These are phyloP conservation scores for Nasturtium officinale DNA, from an alignment of 345 rosid species.

Conservation along the genomic window DNA sequence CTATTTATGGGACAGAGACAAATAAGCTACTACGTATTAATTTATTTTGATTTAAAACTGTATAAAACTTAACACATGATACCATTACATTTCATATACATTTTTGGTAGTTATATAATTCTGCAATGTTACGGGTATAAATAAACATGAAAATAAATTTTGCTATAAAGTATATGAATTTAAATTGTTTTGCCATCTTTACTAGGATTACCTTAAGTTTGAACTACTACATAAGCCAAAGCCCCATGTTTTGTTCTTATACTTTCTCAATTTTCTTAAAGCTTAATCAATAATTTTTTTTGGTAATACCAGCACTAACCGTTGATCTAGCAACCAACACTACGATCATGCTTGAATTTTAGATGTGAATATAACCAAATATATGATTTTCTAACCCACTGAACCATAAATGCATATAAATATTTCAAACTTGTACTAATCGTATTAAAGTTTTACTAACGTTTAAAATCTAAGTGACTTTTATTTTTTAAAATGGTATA, in stretches of 20 bases:
- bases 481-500: neutral
- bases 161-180: neutral
- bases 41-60: too few species aligned
- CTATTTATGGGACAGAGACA: too few species aligned
- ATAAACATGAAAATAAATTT: neutral
- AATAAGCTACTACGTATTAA: too few species aligned
- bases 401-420: neutral
- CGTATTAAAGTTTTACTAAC: neutral
- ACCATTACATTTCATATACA: too few species aligned
- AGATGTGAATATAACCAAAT: conserved; percentile 7
- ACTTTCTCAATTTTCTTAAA: neutral
- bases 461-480: neutral
- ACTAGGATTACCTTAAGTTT: neutral
- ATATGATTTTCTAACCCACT: neutral
- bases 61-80: too few species aligned
- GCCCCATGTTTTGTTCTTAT: neutral
- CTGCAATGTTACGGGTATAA: neutral
- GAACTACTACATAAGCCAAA: neutral
- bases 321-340: too few species aligned
- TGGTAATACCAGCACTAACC: neutral
- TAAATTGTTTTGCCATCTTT: neutral
- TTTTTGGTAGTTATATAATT: too few species aligned
- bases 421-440: neutral
- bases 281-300: neutral
- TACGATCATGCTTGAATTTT: neutral